Conservation (phyloP, 139 green algal genomes). For the Closterium sp. region DNA sequence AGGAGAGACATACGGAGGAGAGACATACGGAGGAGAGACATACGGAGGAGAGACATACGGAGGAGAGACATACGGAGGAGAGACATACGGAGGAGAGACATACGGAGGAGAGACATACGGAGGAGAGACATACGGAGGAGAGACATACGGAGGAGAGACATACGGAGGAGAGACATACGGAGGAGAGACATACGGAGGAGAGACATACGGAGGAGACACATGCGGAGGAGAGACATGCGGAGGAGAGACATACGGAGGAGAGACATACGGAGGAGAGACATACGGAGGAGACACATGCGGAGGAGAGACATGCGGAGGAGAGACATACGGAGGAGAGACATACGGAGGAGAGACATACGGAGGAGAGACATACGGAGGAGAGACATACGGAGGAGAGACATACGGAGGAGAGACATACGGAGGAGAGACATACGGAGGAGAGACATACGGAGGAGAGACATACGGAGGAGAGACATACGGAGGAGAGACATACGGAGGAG, state of each 20-base stretch:
- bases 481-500: neutral
- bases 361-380: neutral
- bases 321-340: neutral
- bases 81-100: neutral
- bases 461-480: neutral
- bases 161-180: neutral
- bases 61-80: neutral
- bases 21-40: neutral
- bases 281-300: neutral
- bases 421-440: neutral
- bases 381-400: neutral
- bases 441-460: neutral
- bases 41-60: neutral
- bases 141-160: neutral
- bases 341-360: neutral
- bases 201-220: too few species aligned
- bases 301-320: too few species aligned
- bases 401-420: neutral
- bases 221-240: neutral
- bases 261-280: neutral
- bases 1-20: neutral
- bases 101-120: neutral
- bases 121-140: neutral
- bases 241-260: neutral
- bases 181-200: neutral